Evolutionary conservation across 495 filamentous ascomycete genomes (phyloP).

Genomic region (Cudoniella acicularis): DNA sequence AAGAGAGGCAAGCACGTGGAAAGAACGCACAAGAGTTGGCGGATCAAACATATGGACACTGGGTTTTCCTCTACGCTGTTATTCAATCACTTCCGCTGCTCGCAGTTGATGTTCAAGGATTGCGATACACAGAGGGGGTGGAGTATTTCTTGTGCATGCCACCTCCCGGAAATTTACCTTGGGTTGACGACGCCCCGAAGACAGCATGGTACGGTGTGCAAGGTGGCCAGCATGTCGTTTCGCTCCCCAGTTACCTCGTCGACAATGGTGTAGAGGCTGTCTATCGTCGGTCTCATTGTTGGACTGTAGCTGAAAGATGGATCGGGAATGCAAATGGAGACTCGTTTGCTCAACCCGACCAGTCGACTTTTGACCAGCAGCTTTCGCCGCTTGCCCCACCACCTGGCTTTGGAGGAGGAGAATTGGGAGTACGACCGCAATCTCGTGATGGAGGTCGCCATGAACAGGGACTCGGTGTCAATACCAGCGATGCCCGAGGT

Average conservation of each 20-base stretch:
- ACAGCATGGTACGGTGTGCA: constrained; percentile 79
- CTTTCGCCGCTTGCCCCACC: constrained; percentile 20
- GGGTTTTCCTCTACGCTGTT: constrained; percentile 92
- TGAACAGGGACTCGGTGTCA: no score
- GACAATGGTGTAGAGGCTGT: constrained; percentile 87
- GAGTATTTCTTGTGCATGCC: constrained; percentile 98
- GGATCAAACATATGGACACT: constrained; percentile 79
- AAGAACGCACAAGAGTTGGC: constrained; percentile 67
- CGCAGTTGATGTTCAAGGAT: constrained; percentile 78
- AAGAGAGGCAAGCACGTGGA: constrained; percentile 68
- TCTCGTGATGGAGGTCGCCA: no score
- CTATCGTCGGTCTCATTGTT: constrained; percentile 89
- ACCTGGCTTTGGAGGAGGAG: constrained; percentile 19
- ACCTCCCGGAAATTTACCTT: constrained; percentile 76
- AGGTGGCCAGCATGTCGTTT: constrained; percentile 66
- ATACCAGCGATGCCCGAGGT: no score
- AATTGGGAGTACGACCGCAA: constrained; percentile 15
- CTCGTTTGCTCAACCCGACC: neutral
- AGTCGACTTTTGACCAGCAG: neutral
- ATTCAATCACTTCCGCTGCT: constrained; percentile 88
- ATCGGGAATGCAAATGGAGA: neutral
- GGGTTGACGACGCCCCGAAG: constrained; percentile 70
- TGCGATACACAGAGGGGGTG: constrained; percentile 73
- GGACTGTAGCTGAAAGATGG: constrained; percentile 80
- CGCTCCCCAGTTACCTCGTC: constrained; percentile 75